phyloP scores from a whole-genome alignment of 768 basidiomycete genomes.

The Termitomyces sp. region DNA sequence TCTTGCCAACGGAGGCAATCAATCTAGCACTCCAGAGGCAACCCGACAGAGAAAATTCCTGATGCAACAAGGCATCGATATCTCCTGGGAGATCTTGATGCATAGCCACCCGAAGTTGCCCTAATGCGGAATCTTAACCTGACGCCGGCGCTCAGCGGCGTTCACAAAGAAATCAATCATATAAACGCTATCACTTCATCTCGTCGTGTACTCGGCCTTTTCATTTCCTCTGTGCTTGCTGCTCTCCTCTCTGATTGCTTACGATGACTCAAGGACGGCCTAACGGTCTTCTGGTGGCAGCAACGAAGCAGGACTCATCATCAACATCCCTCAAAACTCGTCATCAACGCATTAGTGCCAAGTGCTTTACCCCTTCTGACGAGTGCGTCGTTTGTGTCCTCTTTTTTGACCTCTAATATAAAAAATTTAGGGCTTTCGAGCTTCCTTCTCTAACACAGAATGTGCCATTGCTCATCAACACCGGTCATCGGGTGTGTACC shows the following conservation, averaged over 20 bases:
- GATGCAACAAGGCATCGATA: not conserved
- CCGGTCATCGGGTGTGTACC: not conserved
- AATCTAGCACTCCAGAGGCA: not conserved
- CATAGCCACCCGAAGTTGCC: not conserved
- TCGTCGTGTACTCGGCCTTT: not conserved
- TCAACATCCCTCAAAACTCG: not conserved
- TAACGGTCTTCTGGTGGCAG: not conserved
- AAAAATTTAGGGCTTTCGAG: not conserved
- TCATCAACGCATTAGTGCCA: constrained; percentile 4
- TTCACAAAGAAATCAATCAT: not conserved
- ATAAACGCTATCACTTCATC: not conserved
- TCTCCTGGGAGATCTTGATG: not conserved
- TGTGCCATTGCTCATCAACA: not conserved
- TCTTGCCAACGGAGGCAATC: too few species aligned
- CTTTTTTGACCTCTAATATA: not conserved
- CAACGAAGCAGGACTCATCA: not conserved
- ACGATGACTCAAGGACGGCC: not conserved
- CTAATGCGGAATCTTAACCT: not conserved
- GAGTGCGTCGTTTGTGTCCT: not conserved
- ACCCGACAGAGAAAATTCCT: not conserved
- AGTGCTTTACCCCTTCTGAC: constrained; percentile 6
- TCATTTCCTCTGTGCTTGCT: not conserved
- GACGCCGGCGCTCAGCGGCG: not conserved
- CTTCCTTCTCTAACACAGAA: not conserved
- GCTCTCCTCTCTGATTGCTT: not conserved